Base-by-base conservation (phyloP, 441 rosid species). In the Adansonia grandidieri region DNA sequence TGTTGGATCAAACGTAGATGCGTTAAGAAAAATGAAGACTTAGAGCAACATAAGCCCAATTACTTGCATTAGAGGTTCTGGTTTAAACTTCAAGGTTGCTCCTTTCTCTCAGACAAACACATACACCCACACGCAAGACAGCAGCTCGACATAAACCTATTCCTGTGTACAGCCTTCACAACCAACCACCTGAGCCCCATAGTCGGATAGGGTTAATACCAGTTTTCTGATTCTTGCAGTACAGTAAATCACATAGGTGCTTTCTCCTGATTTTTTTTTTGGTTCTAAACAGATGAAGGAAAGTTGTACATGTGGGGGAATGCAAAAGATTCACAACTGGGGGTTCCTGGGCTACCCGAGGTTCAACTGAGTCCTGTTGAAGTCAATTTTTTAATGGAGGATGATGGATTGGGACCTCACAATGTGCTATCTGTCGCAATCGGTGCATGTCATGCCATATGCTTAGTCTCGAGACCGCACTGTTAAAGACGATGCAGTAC, bases 251-350 rank as follows among this genome's bases (percentile, higher is more conserved):
- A 32, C 48, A 19, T 14, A n/a, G 14, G 15, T 47, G 17, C 10
- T 1, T 75, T 65, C 17, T 65, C 11, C 19, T 20, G 71, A 44
- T 17, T 42, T 32, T 58, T n/a, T 42, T 76, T 48, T 71, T 73
- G 61, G 2, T 57, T 80, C 62, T 61, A 50, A 58, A 83, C 87
- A 95, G 98, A 91, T 80, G 80, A 81, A 82, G 98, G 96, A 76
- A 88, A 92, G 82, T 79, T 96, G 70, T 92, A 87, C 88, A 88
- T 89, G 97, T 96, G 99, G 98, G 98, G 99, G 87, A 96, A 94
- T 82, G 86, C 90, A 75, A 89, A 88, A 88, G 99, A 96, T 83
- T 88, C 87, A 72, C 98, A 96, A 80, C 61, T 92, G 78, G 99
- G 98, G 73, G 91, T 91, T 81, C 94, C 98, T 10, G 97, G 97